A percentile compares a stretch with the other conserved stretches of the same genome.
Evolutionary conservation across 2,329 filamentous ascomycete species (phyloP).

Genomic region (Aspergillus udagawae): DNA sequence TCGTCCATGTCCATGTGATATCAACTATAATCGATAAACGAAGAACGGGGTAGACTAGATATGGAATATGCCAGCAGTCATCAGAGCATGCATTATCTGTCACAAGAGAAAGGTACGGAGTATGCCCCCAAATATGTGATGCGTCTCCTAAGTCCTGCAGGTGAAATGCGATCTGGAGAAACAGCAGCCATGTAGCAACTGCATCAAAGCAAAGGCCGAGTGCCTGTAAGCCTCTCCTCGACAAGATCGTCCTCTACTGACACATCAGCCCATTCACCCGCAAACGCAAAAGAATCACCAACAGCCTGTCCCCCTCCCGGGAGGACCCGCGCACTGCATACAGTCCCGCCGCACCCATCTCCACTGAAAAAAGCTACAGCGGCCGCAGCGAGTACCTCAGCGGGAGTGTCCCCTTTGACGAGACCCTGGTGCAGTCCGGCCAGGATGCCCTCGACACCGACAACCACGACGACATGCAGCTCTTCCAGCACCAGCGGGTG

Average conservation of each 20-base stretch:
- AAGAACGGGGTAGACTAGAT: background rate
- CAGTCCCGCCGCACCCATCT: slow-evolving; percentile 11
- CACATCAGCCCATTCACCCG: slow-evolving; percentile 21
- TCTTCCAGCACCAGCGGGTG: slow-evolving; percentile 21
- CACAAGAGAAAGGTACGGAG: slow-evolving; percentile 37
- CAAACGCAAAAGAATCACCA: slow-evolving; percentile 35
- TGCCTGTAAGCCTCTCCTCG: slow-evolving; percentile 17
- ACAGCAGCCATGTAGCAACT: slow-evolving; percentile 25
- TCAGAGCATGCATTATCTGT: slow-evolving; percentile 38
- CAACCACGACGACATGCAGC: slow-evolving; percentile 18
- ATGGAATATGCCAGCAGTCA: background rate
- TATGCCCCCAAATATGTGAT: slow-evolving; percentile 24
- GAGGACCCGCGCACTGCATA: slow-evolving; percentile 24
- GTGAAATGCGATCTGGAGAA: slow-evolving; percentile 24
- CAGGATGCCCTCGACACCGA: slow-evolving; percentile 20
- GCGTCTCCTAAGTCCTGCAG: slow-evolving; percentile 5
- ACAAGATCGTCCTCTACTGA: background rate
- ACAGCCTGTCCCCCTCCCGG: slow-evolving; percentile 24
- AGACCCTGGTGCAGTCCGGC: slow-evolving; percentile 26
- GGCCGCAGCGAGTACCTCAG: slow-evolving; percentile 23
- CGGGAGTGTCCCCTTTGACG: slow-evolving; percentile 24
- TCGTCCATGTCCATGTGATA: too few relatives aligned
- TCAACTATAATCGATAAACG: background rate
- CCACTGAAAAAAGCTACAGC: slow-evolving; percentile 25
- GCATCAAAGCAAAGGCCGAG: slow-evolving; percentile 19